A percentile compares a stretch with the other conserved stretches of the same genome.
Evolutionary conservation across 805 yeast genomes (phyloP).

Genomic region (Blastobotrys chiropterorum): DNA sequence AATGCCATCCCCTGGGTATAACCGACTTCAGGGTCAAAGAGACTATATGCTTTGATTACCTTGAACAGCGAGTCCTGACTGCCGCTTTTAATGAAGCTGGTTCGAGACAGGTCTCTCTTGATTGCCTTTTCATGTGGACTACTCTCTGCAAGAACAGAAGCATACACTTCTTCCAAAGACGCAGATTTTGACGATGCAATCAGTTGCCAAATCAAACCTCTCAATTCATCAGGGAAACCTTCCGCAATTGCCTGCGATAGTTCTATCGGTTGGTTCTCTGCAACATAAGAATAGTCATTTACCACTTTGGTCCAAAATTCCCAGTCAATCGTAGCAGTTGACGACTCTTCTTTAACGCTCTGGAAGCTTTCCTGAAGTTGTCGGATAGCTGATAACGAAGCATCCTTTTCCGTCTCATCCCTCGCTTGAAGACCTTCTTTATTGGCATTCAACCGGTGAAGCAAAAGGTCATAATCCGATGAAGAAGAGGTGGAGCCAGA

Average conservation of each 20-base stretch:
- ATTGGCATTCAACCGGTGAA: slow-evolving; percentile 53
- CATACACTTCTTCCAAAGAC: slow-evolving; percentile 52
- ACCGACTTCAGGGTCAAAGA: slow-evolving; percentile 89
- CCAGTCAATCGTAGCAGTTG: slow-evolving; percentile 26
- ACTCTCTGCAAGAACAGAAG: slow-evolving; percentile 37
- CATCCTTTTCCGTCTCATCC: slow-evolving; percentile 47
- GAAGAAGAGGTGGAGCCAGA: slow-evolving; percentile 19
- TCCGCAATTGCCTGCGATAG: slow-evolving; percentile 55
- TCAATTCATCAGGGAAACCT: slow-evolving; percentile 79
- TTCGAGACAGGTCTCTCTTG: slow-evolving; percentile 75
- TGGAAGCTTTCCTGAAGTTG: slow-evolving; percentile 32
- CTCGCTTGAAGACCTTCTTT: slow-evolving; percentile 44
- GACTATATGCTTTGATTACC: slow-evolving; percentile 76
- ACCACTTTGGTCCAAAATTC: slow-evolving; percentile 84
- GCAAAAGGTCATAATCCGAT: slow-evolving; percentile 51
- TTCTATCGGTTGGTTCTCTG: slow-evolving; percentile 52
- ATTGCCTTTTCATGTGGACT: slow-evolving; percentile 66
- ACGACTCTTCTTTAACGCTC: slow-evolving; percentile 5
- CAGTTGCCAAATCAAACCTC: slow-evolving; percentile 92
- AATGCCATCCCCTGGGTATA: slow-evolving; percentile 99
- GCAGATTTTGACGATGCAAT: slow-evolving; percentile 72
- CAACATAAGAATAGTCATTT: slow-evolving; percentile 65
- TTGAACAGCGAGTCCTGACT: slow-evolving; percentile 50
- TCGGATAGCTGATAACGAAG: slow-evolving; percentile 39
- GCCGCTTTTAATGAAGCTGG: slow-evolving; percentile 68